Evolutionary conservation across 345 rosid genomes (phyloP), one percentile per base, ranked within the genome.

Genomic region (Psidium friedrichsthalianum): DNA sequence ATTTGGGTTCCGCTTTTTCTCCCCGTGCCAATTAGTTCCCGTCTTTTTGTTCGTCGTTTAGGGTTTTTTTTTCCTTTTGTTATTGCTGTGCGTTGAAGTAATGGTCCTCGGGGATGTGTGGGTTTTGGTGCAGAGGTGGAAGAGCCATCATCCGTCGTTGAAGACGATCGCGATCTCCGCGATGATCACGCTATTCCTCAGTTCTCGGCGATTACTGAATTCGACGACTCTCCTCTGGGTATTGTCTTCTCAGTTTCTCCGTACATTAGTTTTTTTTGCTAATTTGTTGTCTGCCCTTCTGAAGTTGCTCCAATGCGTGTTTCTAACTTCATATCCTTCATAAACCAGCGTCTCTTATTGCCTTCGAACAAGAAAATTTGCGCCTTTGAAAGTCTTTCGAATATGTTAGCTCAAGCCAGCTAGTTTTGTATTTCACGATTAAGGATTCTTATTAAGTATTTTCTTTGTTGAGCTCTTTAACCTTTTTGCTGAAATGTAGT

Each of bases 151-250:
- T 85, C 86, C 49, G 85, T 47, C 86, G 78, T 64, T 52, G 89
- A 90, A 83, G 59, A 87, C 52, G 90, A 86, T 81, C 93, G 83
- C 57, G 83, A 32, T 56, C 87, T 80, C 61, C 58, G 74, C 10
- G 89, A 83, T 25, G 88, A 88, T 69, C 78, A 18, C 16, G 78
- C 56, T n/a, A 51, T 87, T 76, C 92, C 88, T 74, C 61, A 27
- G 25, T 91, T 90, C 86, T 83, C 92, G 36, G 90, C 86, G 54
- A 91, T 86, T 86, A 85, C 92, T 6, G 94, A 92, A 94, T 95
- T 92, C 51, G 93, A 92, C 51, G 93, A 92, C 89, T 91, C 94
- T 88, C 90, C 95, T 87, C 89, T 47, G 16, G 84, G 87, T 88
- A 83, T 10, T 49, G 82, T 44, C 74, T n/a, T 25, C 27, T 69